These are phyloP conservation scores for Tuber magnatum DNA, from an alignment of 495 filamentous ascomycete species.

Conservation along the genomic window DNA sequence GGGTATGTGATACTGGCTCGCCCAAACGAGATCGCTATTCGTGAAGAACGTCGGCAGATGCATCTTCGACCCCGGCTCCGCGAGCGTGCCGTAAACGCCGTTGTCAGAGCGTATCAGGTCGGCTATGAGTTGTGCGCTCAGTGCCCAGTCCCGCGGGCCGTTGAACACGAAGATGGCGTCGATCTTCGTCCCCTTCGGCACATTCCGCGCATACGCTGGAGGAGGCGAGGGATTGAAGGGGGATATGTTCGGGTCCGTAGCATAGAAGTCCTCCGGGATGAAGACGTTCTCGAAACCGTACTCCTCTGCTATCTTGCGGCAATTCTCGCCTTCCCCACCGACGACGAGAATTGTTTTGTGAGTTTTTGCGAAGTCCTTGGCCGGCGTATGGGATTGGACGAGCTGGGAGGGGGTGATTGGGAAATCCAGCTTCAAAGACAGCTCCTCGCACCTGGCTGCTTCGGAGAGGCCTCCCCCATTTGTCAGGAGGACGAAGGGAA, in stretches of 20 bases:
- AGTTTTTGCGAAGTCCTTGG: constrained; percentile 46
- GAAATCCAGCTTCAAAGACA: constrained; percentile 54
- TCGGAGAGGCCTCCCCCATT: constrained; percentile 83
- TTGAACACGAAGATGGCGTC: constrained; percentile 84
- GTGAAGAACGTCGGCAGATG: constrained; percentile 79
- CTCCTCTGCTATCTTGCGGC: constrained; percentile 64
- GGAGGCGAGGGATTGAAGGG: constrained; percentile 39
- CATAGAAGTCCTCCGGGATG: constrained; percentile 75
- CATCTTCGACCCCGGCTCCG: constrained; percentile 62
- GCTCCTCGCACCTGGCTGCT: constrained; percentile 59
- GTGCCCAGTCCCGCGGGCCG: constrained; percentile 85
- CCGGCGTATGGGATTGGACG: constrained; percentile 80
- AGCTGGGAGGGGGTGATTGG: constrained; percentile 61
- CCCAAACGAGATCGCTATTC: constrained; percentile 88
- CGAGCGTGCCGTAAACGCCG: constrained; percentile 72
- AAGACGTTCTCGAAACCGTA: constrained; percentile 85
- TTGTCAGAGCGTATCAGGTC: constrained; percentile 69
- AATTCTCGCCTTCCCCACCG: constrained; percentile 71
- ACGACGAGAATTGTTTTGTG: constrained; percentile 44
- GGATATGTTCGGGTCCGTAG: constrained; percentile 59
- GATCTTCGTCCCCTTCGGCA: constrained; percentile 55
- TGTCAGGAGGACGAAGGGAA: constrained; percentile 80
- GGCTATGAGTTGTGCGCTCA: constrained; percentile 63
- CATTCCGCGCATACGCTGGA: constrained; percentile 44
- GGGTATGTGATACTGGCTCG: constrained; percentile 71